Conservation (phyloP, 352 stramenopile species). For the Pythium aristosporum region DNA sequence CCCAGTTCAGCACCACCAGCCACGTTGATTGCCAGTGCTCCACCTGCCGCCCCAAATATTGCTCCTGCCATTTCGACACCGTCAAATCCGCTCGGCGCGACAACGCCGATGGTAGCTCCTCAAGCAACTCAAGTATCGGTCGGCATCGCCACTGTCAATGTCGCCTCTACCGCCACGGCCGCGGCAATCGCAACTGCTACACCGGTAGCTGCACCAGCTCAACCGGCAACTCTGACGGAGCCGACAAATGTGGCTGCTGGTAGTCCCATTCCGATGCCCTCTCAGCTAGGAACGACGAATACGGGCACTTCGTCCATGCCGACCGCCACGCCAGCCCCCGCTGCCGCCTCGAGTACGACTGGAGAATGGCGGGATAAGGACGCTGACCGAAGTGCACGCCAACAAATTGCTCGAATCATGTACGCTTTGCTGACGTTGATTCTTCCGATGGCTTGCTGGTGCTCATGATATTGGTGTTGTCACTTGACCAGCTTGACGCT, state of each 20-base stretch:
- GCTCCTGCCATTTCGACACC: not conserved
- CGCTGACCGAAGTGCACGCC: slow-evolving; percentile 66
- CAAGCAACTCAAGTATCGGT: not conserved
- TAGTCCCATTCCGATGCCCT: slow-evolving; percentile 26
- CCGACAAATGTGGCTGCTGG: not conserved
- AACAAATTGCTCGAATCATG: slow-evolving; percentile 90
- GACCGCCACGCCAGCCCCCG: slow-evolving; percentile 4
- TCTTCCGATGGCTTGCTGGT: not conserved
- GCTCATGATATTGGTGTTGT: not conserved
- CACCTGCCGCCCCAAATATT: not conserved
- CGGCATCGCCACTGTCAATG: not conserved
- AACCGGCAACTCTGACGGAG: not conserved
- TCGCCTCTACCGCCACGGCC: slow-evolving; percentile 7
- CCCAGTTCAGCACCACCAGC: not conserved
- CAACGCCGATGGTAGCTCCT: not conserved
- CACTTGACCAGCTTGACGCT: slow-evolving; percentile 61
- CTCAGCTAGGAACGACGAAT: slow-evolving; percentile 20
- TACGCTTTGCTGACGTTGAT: slow-evolving; percentile 36
- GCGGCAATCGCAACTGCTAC: slow-evolving; percentile 3
- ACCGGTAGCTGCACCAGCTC: not conserved
- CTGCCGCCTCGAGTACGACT: slow-evolving; percentile 22
- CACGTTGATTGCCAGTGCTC: not conserved
- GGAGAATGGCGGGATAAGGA: slow-evolving; percentile 87
- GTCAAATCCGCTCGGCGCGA: not conserved
- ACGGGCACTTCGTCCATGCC: not conserved